Evolutionary conservation across 2,329 filamentous ascomycete species (phyloP).

Genomic region (Neonectria neomacrospora): DNA sequence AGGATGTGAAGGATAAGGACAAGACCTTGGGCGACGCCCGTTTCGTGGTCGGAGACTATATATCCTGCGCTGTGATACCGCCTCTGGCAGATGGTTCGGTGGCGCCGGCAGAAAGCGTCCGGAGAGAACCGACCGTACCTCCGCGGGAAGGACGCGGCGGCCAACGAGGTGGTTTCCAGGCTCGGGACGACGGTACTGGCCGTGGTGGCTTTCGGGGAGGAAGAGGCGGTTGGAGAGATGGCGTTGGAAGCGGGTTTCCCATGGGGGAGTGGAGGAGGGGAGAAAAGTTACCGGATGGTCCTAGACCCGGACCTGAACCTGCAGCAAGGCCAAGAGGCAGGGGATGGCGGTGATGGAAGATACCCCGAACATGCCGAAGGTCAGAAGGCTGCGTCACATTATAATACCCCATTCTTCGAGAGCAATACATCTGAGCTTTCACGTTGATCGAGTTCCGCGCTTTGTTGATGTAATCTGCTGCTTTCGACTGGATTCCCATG

Average conservation of each 20-base stretch:
- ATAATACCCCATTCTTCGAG: constrained; percentile 43
- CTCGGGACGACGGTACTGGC: constrained; percentile 46
- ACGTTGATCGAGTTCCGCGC: constrained; percentile 12
- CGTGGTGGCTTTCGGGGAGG: constrained; percentile 51
- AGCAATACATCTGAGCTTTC: constrained; percentile 18
- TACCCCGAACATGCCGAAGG: constrained; percentile 1
- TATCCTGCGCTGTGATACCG: constrained; percentile 84
- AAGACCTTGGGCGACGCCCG: constrained; percentile 81
- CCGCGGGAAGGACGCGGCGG: constrained; percentile 39
- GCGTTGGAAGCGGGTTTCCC: constrained; percentile 53
- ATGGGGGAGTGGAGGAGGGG: constrained; percentile 75
- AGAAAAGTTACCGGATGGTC: constrained; percentile 68
- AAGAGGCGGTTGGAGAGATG: constrained; percentile 54
- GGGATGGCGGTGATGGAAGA: constrained; percentile 44
- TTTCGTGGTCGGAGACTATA: constrained; percentile 90
- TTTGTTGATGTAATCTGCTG: constrained; percentile 25
- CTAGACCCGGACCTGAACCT: constrained; percentile 43
- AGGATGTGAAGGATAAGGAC: constrained; percentile 67
- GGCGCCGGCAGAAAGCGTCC: constrained; percentile 64
- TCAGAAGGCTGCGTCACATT: constrained; percentile 29
- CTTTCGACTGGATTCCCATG: constrained; percentile 34
- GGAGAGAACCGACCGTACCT: constrained; percentile 39
- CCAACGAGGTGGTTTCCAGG: constrained; percentile 39
- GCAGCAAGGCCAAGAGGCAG: constrained; percentile 43
- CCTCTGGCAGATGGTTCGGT: constrained; percentile 80